phyloP scores from a whole-genome alignment of 805 yeast genomes.

The Candida argentea region DNA sequence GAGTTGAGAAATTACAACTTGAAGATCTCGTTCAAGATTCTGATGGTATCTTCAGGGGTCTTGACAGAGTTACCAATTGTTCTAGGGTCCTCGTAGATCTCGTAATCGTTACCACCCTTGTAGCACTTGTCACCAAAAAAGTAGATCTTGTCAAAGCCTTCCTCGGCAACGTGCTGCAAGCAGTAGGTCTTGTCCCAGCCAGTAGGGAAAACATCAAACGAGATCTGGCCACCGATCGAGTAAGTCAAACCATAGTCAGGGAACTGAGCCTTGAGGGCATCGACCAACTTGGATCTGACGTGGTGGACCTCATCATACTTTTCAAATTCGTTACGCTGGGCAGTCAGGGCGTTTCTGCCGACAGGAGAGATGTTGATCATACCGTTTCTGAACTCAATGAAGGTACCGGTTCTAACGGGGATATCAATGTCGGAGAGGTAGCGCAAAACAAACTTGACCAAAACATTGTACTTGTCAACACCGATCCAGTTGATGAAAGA shows the following conservation, averaged over 20 bases:
- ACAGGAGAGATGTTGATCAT: constrained; percentile 97
- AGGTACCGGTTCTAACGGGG: constrained; percentile 98
- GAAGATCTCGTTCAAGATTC: constrained; percentile 76
- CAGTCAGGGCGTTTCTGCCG: constrained; percentile 95
- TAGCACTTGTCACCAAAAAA: constrained; percentile 98
- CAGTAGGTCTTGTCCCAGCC: constrained; percentile 99
- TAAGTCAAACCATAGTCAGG: constrained; percentile 79
- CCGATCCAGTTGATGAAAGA: constrained; percentile 95
- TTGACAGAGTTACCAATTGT: constrained; percentile 93
- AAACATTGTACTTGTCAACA: constrained; percentile 83
- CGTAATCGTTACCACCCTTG: constrained; percentile 98
- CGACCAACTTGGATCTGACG: constrained; percentile 77
- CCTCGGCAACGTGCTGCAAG: constrained; percentile 80
- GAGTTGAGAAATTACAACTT: constrained; percentile 24
- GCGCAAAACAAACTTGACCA: constrained; percentile 74
- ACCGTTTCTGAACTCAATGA: constrained; percentile 98
- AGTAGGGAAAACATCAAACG: constrained; percentile 98
- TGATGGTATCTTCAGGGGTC: constrained; percentile 81
- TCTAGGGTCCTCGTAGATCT: constrained; percentile 85
- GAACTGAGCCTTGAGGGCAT: constrained; percentile 75
- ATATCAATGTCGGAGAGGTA: constrained; percentile 80
- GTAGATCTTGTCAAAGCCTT: constrained; percentile 81
- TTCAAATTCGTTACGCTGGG: constrained; percentile 91
- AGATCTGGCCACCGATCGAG: constrained; percentile 99
- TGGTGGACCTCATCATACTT: constrained; percentile 69